Conservation (phyloP, 768 basidiomycete genomes). For the Rhodosporidiobolus sp. region DNA sequence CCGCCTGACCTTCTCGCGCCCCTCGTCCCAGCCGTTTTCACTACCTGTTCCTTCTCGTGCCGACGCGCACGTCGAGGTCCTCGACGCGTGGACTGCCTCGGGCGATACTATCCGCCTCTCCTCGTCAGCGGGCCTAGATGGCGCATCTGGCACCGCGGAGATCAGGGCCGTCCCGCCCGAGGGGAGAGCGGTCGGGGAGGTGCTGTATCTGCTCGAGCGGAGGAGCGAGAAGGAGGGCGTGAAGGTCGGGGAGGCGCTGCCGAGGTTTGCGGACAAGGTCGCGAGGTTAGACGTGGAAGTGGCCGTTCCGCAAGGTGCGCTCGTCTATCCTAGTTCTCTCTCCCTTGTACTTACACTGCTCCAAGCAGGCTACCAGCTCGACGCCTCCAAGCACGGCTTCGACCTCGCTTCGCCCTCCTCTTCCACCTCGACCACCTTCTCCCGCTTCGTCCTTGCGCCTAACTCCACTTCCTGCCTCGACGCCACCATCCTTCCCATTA, state of each 20-base stretch:
- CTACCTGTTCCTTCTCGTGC: neutral
- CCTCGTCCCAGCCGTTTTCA: neutral
- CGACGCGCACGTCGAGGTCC: conserved; percentile 1
- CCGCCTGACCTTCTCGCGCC: neutral
- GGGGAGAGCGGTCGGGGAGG: neutral
- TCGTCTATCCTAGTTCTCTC: neutral
- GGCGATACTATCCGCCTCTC: neutral
- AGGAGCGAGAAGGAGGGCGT: neutral
- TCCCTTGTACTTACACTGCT: too few species aligned
- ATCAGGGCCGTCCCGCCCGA: neutral
- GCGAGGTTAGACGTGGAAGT: conserved; percentile 9
- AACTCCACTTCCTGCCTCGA: neutral
- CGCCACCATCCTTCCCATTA: too few species aligned
- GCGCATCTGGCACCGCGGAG: too few species aligned
- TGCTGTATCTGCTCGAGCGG: neutral
- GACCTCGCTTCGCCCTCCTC: neutral
- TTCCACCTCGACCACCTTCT: neutral
- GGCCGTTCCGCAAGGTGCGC: conserved; percentile 9
- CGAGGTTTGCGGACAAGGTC: neutral
- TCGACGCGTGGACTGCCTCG: conserved; percentile 1
- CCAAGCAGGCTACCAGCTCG: conserved; percentile 1
- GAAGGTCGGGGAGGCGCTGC: neutral
- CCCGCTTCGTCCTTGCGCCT: conserved; percentile 7
- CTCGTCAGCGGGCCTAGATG: too few species aligned
- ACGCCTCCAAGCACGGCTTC: conserved; percentile 9